Conservation (phyloP, 768 basidiomycete species). For the Panellus pusillus region DNA sequence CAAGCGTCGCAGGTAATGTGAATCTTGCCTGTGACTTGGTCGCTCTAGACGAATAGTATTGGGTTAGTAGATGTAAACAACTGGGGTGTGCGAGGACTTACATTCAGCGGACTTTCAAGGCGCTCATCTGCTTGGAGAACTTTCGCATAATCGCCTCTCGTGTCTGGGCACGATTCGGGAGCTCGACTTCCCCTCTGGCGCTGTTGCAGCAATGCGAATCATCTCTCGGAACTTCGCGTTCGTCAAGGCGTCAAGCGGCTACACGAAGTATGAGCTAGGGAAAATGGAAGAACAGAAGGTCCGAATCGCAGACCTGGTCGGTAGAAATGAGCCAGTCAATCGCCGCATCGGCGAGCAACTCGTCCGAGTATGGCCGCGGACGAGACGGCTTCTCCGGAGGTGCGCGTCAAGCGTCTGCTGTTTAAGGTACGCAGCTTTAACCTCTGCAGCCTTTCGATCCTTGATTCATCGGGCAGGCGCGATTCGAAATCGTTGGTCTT, state of each 20-base stretch:
- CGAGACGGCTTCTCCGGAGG: background rate
- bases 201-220: slow-evolving; percentile 33
- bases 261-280: too few relatives aligned
- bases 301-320: slow-evolving; percentile 36
- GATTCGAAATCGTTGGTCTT: background rate
- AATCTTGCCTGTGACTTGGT: slow-evolving; percentile 25
- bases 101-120: slow-evolving; percentile 4
- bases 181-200: slow-evolving; percentile 30
- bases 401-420: background rate
- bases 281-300: too few relatives aligned
- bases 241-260: slow-evolving; percentile 28
- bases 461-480: background rate
- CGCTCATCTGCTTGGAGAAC: slow-evolving; percentile 21
- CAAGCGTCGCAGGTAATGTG: slow-evolving; percentile 40
- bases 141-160: slow-evolving; percentile 25
- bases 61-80: slow-evolving; percentile 8
- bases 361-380: background rate
- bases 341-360: slow-evolving; percentile 25
- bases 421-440: background rate
- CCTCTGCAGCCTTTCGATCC: background rate
- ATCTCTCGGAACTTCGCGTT: slow-evolving; percentile 33
- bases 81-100: slow-evolving; percentile 2
- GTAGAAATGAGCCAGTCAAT: slow-evolving; percentile 37
- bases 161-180: slow-evolving; percentile 28
- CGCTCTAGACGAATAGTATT: slow-evolving; percentile 16